Evolutionary conservation across 148 eudicot species (phyloP).

Genomic region (Nepenthes gracilis): DNA sequence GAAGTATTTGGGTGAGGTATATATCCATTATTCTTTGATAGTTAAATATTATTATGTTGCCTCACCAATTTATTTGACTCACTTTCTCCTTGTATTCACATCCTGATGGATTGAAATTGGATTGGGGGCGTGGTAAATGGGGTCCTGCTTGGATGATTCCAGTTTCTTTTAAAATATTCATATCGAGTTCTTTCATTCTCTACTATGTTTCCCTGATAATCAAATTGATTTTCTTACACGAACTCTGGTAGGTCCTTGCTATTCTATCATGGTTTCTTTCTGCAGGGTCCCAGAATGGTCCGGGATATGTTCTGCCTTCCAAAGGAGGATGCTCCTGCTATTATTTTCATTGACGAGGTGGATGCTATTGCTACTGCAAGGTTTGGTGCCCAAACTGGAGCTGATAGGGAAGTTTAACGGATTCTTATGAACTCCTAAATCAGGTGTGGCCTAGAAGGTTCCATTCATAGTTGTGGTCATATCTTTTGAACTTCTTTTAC

Average conservation of each 20-base stretch:
- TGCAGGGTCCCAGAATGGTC: conserved; percentile 85
- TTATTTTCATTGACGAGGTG: conserved; percentile 90
- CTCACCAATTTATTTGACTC: too few relatives aligned
- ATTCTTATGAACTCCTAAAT: conserved; percentile 86
- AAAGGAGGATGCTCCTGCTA: conserved; percentile 94
- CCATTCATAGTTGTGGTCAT: too few relatives aligned
- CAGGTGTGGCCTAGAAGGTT: conserved; percentile 33
- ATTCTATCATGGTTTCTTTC: neutral
- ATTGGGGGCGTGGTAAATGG: too few relatives aligned
- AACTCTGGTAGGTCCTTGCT: too few relatives aligned
- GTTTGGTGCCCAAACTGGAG: conserved; percentile 98
- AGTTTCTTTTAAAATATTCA: too few relatives aligned
- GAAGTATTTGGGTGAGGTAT: conserved; percentile 86
- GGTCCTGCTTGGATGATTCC: too few relatives aligned
- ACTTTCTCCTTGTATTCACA: too few relatives aligned
- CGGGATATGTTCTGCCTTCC: conserved; percentile 98
- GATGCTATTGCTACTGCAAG: conserved; percentile 96
- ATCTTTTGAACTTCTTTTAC: too few relatives aligned
- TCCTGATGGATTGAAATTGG: too few relatives aligned
- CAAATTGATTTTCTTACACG: neutral
- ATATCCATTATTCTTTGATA: too few relatives aligned
- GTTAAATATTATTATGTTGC: too few relatives aligned
- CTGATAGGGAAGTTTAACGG: conserved; percentile 97
- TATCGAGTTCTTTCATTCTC: neutral
- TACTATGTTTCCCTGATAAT: neutral